Percentiles rank a stretch among this genome's conserved stretches.
These are phyloP conservation scores for Sporothrix dimorphospora DNA, from an alignment of 2,329 filamentous ascomycete genomes.

Conservation along the genomic window DNA sequence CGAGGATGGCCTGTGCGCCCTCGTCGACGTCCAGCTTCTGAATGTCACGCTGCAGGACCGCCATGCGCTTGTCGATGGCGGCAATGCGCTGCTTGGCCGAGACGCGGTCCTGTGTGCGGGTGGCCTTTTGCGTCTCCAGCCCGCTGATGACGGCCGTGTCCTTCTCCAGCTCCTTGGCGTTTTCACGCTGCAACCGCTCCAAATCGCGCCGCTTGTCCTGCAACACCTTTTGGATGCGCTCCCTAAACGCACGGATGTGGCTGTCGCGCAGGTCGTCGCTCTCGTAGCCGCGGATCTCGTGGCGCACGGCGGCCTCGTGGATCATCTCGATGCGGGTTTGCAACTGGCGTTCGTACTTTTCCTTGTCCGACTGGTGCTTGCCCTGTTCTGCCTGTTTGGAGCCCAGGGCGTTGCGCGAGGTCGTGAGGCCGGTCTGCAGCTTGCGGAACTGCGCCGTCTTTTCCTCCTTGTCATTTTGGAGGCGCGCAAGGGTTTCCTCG, in stretches of 20 bases:
- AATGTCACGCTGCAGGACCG: conserved; percentile 67
- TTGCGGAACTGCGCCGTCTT: conserved; percentile 67
- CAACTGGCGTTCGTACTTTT: conserved; percentile 81
- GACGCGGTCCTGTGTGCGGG: conserved; percentile 72
- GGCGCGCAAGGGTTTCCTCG: conserved; percentile 70
- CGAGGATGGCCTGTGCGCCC: conserved; percentile 76
- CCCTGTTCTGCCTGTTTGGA: conserved; percentile 68
- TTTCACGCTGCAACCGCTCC: conserved; percentile 73
- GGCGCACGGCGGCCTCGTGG: conserved; percentile 73
- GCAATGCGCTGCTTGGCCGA: conserved; percentile 73
- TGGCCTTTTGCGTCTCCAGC: conserved; percentile 74
- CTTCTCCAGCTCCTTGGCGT: conserved; percentile 71
- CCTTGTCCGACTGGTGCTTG: conserved; percentile 81
- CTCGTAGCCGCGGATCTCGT: conserved; percentile 85
- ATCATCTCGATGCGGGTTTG: conserved; percentile 72
- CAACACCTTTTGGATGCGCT: conserved; percentile 72
- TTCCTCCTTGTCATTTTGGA: conserved; percentile 64
- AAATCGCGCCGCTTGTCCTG: conserved; percentile 74
- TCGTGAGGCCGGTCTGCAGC: conserved; percentile 56
- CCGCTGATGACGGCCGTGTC: conserved; percentile 73
- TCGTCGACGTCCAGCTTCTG: conserved; percentile 82
- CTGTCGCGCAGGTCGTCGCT: conserved; percentile 69
- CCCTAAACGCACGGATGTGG: conserved; percentile 75
- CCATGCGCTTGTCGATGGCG: conserved; percentile 71
- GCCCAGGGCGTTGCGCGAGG: conserved; percentile 52